Evolutionary conservation across 225 moss, liverwort and hornwort species (phyloP).

Genomic region (Polytrichum formosum): DNA sequence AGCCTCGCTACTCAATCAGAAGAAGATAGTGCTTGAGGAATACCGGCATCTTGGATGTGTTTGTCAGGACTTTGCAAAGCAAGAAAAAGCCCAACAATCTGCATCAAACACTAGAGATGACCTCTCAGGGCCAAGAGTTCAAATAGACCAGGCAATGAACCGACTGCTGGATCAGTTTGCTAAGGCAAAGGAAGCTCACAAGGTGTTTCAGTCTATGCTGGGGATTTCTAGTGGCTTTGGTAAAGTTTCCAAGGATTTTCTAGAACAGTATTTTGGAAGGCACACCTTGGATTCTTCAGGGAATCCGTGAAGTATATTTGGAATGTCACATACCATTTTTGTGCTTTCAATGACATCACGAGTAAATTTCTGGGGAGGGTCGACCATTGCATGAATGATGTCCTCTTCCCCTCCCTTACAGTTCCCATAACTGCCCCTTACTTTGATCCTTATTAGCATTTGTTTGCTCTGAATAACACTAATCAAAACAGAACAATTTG

Average conservation of each 20-base stretch:
- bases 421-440: too few species aligned
- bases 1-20: slow-evolving; percentile 39
- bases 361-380: too few species aligned
- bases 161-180: slow-evolving; percentile 27
- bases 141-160: slow-evolving; percentile 28
- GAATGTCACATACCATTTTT: too few species aligned
- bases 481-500: too few species aligned
- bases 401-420: too few species aligned
- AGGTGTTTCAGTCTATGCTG: slow-evolving; percentile 46
- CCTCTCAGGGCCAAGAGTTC: slow-evolving; percentile 5
- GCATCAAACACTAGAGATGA: neutral
- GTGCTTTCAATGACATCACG: too few species aligned
- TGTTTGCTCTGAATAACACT: too few species aligned
- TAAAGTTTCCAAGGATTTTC: slow-evolving; percentile 37
- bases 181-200: slow-evolving; percentile 31
- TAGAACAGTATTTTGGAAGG: slow-evolving; percentile 28
- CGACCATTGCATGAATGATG: too few species aligned
- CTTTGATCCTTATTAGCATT: too few species aligned
- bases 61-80: slow-evolving; percentile 20
- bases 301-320: neutral
- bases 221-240: slow-evolving; percentile 53
- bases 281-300: slow-evolving; percentile 6
- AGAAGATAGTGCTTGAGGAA: slow-evolving; percentile 28
- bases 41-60: slow-evolving; percentile 34
- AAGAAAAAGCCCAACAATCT: neutral